Evolutionary conservation across 345 rosid genomes (phyloP), one percentile per base, ranked within the genome.

Genomic region (Balakata baccata): DNA sequence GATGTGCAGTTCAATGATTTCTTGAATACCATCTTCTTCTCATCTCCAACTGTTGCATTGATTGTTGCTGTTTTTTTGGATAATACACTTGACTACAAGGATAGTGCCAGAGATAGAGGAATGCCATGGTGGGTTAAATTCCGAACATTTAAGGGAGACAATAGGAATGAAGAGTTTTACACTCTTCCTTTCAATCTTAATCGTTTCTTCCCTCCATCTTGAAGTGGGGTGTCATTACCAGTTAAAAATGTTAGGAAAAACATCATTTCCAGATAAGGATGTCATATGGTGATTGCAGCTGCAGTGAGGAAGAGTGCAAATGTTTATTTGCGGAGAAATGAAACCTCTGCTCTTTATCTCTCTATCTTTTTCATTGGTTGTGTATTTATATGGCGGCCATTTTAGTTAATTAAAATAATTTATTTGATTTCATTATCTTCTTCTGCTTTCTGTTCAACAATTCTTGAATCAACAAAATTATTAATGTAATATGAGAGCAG

Each of bases 111-210:
- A 78, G 99, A 96, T 37, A 83, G 98, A 74, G 99, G 99, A 29
- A 84, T 93, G 94, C 93, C 92, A 34, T 96, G 99, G 98, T 96
- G 99, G 98, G 94, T 78, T 45, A 91, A 88, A 72, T 91, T 95
- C 82, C 79, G 94, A 66, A 83, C 98, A 25, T 93, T 95, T 63
- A 89, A 93, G 80, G 96, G 96, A 68, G 97, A 91, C 84, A 82
- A 88, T 77, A 79, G 98, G 61, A 96, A 90, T 68, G 97, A 92
- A 45, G 98, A 96, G 74, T 96, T 96, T 80, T 96, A 96, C 81
- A 87, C 97, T 6, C 99, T 96, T 65, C 98, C 96, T 8, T 96
- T 96, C 84, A 95, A 92, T 81, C 90, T 95, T 17, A 88, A 92
- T 86, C 94, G 98, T 38, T 92, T 89, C 89, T 95, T 95, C 84